A percentile compares a stretch with the other conserved stretches of the same genome.
These are phyloP conservation scores for Sedum album DNA, from an alignment of 164 flowering plant genomes.

Conservation along the genomic window DNA sequence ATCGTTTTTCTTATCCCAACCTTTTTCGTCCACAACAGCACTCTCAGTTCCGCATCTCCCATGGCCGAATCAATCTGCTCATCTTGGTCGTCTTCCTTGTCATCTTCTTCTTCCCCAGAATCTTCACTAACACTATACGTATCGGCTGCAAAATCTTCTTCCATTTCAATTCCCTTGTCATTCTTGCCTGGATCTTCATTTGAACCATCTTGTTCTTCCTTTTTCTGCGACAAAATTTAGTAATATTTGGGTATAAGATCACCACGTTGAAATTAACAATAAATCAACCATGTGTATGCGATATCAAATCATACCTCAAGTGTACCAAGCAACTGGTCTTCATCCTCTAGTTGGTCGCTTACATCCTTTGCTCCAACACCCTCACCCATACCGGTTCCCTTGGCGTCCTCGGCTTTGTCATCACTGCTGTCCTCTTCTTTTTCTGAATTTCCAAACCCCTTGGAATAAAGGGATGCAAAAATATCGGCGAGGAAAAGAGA, in stretches of 20 bases:
- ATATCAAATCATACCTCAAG: constrained; percentile 39
- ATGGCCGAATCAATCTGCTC: constrained; percentile 16
- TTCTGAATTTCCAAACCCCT: constrained; percentile 61
- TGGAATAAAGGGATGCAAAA: constrained; percentile 53
- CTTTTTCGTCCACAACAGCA: constrained; percentile 65
- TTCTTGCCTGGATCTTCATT: constrained; percentile 44
- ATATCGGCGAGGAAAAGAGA: constrained; percentile 56
- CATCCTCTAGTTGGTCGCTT: constrained; percentile 81
- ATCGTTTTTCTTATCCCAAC: constrained; percentile 56
- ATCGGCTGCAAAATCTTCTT: constrained; percentile 62
- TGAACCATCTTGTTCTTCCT: constrained; percentile 39
- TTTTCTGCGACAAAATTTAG: constrained; percentile 23
- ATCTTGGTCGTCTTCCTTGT: constrained; percentile 35
- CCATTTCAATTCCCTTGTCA: constrained; percentile 89
- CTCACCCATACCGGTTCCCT: constrained; percentile 97
- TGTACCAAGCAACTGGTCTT: constrained; percentile 82
- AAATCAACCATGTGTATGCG: neutral
- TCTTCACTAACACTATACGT: constrained; percentile 68
- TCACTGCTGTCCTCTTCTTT: constrained; percentile 34
- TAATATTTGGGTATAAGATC: too few species aligned
- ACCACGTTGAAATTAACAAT: neutral
- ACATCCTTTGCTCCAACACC: constrained; percentile 84
- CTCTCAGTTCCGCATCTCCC: constrained; percentile 39
- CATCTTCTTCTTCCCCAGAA: constrained; percentile 51
- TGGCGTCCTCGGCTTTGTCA: constrained; percentile 42